phyloP scores from a whole-genome alignment of 73 alveolate genomes.

The Paramecium caudatum region DNA sequence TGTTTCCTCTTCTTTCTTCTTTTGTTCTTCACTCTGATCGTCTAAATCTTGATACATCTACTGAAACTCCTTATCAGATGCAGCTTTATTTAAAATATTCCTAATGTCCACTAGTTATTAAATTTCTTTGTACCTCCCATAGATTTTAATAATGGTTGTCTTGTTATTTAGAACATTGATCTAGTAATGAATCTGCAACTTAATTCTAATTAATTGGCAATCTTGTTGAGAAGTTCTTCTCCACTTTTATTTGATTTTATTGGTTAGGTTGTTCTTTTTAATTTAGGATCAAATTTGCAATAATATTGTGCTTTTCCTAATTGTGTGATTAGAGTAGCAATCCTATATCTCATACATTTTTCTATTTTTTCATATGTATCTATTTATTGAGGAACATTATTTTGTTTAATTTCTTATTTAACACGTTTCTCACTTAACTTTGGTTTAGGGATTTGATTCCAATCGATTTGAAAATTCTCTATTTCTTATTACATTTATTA shows the following conservation, averaged over 20 bases:
- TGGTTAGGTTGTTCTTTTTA: conserved; percentile 29
- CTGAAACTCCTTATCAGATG: conserved; percentile 56
- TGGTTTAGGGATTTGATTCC: conserved; percentile 43
- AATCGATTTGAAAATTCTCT: conserved; percentile 44
- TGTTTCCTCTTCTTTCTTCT: conserved; percentile 40
- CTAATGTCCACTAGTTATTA: conserved; percentile 63
- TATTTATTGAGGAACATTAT: conserved; percentile 5
- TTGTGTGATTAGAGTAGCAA: conserved; percentile 61
- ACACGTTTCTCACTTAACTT: not conserved
- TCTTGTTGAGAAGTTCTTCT: not conserved
- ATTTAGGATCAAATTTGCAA: conserved; percentile 54
- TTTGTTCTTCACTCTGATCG: conserved; percentile 62
- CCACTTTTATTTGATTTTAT: conserved; percentile 23
- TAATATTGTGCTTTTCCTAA: conserved; percentile 70
- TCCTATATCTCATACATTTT: conserved; percentile 62
- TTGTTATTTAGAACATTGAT: conserved; percentile 28
- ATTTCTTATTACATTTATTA: not conserved
- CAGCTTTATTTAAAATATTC: conserved; percentile 40
- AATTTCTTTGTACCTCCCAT: conserved; percentile 18
- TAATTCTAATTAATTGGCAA: conserved; percentile 17
- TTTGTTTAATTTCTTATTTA: not conserved
- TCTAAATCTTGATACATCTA: conserved; percentile 73
- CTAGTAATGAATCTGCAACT: conserved; percentile 20
- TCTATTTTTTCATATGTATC: conserved; percentile 53
- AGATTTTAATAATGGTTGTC: conserved; percentile 51